These are phyloP conservation scores for Naganishia kalamii DNA, from an alignment of 768 basidiomycete species.

Conservation along the genomic window DNA sequence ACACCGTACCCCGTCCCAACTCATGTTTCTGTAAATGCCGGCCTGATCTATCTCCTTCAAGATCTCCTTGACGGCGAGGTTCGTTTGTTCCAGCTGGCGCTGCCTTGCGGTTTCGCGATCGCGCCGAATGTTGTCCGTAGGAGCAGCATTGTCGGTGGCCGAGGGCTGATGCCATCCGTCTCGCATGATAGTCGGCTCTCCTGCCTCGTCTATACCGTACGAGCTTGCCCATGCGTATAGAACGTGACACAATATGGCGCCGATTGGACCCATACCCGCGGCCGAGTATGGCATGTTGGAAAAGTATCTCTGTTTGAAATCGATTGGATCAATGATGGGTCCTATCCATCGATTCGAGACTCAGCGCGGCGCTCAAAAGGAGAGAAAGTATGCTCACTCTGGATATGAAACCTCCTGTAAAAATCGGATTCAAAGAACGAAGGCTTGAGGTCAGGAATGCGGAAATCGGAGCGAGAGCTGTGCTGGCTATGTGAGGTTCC, in stretches of 20 bases:
- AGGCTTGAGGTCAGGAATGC: constrained; percentile 64
- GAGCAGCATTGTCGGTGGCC: constrained; percentile 1
- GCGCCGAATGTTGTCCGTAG: constrained; percentile 17
- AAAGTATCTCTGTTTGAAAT: constrained; percentile 64
- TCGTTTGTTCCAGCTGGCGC: constrained; percentile 47
- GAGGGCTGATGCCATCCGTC: constrained; percentile 28
- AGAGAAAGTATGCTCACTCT: constrained; percentile 57
- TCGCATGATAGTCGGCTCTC: constrained; percentile 52
- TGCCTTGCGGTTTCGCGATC: constrained; percentile 51
- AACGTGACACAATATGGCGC: constrained; percentile 67
- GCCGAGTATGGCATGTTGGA: constrained; percentile 48
- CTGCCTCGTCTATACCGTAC: constrained; percentile 77
- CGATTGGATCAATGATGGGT: constrained; percentile 72
- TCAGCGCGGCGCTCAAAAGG: not conserved
- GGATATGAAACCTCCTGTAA: constrained; percentile 74
- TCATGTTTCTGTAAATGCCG: constrained; percentile 69
- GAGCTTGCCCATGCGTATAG: constrained; percentile 84
- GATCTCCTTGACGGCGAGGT: constrained; percentile 68
- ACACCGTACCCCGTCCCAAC: constrained; percentile 78
- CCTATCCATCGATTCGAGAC: constrained; percentile 51
- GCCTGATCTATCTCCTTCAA: constrained; percentile 72
- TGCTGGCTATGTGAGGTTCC: not conserved
- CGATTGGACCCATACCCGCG: constrained; percentile 62
- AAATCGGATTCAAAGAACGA: constrained; percentile 81
- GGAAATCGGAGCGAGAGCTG: not conserved